Conservation (phyloP, 768 basidiomycete species). For the Lentinula aciculospora region DNA sequence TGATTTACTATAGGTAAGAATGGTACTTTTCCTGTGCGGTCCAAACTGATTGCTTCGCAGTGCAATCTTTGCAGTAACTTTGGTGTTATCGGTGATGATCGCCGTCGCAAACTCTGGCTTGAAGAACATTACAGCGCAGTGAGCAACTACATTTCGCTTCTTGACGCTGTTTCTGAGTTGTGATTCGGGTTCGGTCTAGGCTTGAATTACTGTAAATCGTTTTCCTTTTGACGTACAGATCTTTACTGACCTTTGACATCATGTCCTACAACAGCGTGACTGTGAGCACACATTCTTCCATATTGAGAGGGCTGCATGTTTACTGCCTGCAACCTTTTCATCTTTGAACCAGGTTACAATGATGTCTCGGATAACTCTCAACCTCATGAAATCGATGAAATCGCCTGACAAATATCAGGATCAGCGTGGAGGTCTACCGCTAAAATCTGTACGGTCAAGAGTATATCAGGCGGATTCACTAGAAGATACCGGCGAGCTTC, state of each 20-base stretch:
- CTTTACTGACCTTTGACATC: background rate
- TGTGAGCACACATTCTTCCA: background rate
- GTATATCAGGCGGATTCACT: background rate
- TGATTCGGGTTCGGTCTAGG: too few relatives aligned
- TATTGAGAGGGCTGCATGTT: too few relatives aligned
- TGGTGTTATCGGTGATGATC: background rate
- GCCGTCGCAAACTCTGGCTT: conserved; percentile 5
- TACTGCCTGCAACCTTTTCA: background rate
- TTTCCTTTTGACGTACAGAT: background rate
- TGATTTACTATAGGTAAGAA: background rate
- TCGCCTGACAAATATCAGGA: background rate
- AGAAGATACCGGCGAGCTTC: background rate
- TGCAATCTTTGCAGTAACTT: background rate
- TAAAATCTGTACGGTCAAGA: background rate
- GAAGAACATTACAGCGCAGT: conserved; percentile 6
- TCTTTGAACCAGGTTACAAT: background rate
- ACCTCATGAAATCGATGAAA: background rate
- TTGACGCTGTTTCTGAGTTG: too few relatives aligned
- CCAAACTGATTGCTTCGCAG: background rate
- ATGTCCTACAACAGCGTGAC: background rate
- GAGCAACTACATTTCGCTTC: background rate
- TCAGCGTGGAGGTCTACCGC: background rate
- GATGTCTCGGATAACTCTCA: conserved; percentile 3
- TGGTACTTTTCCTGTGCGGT: background rate
- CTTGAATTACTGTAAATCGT: conserved; percentile 1